Evolutionary conservation across 2,329 filamentous ascomycete species (phyloP).

Genomic region (Aspergillus latus): DNA sequence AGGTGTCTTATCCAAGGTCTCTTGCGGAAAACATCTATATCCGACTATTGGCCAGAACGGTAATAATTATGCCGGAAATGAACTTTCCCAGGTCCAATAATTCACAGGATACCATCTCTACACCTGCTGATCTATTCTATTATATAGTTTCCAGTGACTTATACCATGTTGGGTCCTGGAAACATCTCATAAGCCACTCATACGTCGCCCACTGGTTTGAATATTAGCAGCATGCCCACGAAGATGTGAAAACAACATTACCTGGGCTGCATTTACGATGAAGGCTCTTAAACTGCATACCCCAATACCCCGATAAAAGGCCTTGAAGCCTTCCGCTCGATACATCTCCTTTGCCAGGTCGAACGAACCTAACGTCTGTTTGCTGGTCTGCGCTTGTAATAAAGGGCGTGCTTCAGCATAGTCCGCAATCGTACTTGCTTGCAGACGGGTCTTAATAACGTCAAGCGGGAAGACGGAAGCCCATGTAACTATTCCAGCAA

Average conservation of each 20-base stretch:
- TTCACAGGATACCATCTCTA: neutral
- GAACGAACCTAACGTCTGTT: conserved; percentile 52
- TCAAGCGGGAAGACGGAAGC: conserved; percentile 87
- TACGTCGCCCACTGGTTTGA: conserved; percentile 75
- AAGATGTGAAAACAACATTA: conserved; percentile 28
- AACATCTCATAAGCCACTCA: conserved; percentile 73
- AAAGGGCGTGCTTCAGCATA: conserved; percentile 26
- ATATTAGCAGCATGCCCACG: conserved; percentile 11
- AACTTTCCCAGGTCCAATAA: no score
- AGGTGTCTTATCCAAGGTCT: no score
- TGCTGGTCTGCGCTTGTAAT: conserved; percentile 19
- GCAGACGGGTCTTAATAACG: conserved; percentile 88
- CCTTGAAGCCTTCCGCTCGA: conserved; percentile 57
- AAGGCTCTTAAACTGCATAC: conserved; percentile 86
- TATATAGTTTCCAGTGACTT: conserved; percentile 7
- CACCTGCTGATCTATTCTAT: neutral
- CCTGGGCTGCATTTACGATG: conserved; percentile 83
- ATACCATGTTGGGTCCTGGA: conserved; percentile 26
- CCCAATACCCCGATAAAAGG: conserved; percentile 72
- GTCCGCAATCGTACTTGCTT: conserved; percentile 60
- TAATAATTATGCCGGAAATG: no score
- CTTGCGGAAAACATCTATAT: no score
- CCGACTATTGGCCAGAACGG: no score
- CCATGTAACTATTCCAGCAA: conserved; percentile 88
- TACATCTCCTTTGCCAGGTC: conserved; percentile 68